Evolutionary conservation across 2,329 filamentous ascomycete genomes (phyloP).

Genomic region (Paecilomyces sp.): DNA sequence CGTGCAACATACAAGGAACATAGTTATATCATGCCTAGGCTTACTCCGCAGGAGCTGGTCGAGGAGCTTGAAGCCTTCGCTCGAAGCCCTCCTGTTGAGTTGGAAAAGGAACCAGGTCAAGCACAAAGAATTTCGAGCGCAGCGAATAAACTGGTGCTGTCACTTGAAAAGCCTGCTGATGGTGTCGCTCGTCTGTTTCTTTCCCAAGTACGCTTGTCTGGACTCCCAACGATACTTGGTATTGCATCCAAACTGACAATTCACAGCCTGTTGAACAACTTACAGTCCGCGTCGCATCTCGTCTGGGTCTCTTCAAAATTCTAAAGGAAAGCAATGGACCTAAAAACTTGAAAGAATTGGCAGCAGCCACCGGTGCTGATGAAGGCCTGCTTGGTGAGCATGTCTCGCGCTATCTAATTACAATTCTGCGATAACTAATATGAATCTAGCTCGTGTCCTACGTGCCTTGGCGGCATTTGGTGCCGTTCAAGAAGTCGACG

Average conservation of each 20-base stretch:
- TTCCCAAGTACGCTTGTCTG: neutral
- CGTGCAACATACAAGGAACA: no score
- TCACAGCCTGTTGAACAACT: neutral
- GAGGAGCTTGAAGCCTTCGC: neutral
- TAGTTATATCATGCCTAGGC: neutral
- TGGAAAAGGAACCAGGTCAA: neutral
- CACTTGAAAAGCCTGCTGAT: neutral
- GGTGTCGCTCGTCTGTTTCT: slow-evolving; percentile 1
- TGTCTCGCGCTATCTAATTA: neutral
- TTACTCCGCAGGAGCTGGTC: neutral
- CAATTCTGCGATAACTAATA: neutral
- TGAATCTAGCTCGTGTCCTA: neutral
- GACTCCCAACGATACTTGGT: neutral
- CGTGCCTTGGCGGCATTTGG: neutral
- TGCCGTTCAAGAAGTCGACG: neutral
- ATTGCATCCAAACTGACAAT: neutral
- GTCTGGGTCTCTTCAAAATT: neutral
- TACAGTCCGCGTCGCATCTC: neutral
- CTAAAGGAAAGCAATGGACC: neutral
- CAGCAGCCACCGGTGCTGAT: neutral
- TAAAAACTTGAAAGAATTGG: neutral
- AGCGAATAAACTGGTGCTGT: neutral
- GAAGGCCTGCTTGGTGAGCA: neutral
- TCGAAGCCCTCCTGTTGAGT: neutral
- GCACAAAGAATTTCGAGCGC: neutral